Conservation (phyloP, 129 eudicot genomes). For the Pseudognaphalium luteoalbum region DNA sequence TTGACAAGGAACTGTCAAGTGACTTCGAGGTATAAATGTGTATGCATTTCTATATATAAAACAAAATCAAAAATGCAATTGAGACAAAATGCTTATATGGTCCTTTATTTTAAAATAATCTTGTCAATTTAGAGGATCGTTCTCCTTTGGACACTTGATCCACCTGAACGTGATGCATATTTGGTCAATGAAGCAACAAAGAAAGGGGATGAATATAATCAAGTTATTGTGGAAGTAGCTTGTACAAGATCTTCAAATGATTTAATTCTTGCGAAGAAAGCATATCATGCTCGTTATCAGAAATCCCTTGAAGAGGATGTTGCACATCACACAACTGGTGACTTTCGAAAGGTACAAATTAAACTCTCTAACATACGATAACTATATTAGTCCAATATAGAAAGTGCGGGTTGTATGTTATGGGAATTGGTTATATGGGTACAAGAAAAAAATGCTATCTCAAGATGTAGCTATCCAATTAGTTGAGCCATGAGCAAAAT, state of each 20-base stretch:
- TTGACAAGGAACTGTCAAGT: constrained; percentile 72
- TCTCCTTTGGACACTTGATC: constrained; percentile 66
- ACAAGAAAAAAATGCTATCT: too few species aligned
- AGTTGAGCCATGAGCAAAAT: too few species aligned
- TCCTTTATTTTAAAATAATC: constrained; percentile 1
- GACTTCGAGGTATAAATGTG: constrained; percentile 64
- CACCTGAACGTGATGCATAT: constrained; percentile 76
- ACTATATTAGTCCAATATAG: neutral
- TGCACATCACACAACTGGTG: constrained; percentile 71
- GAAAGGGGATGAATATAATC: constrained; percentile 56
- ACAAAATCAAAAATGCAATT: neutral
- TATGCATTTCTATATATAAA: neutral
- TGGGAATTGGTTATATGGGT: too few species aligned
- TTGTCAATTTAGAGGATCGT: constrained; percentile 50
- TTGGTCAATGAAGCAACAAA: constrained; percentile 82
- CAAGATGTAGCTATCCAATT: too few species aligned
- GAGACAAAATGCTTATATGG: neutral
- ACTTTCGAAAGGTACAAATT: constrained; percentile 69
- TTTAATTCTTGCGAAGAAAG: constrained; percentile 59
- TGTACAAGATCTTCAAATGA: constrained; percentile 75
- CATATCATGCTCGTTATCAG: constrained; percentile 73
- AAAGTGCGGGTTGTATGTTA: neutral
- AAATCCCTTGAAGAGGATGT: constrained; percentile 92
- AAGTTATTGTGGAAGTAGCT: constrained; percentile 80
- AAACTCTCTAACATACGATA: neutral